Evolutionary conservation across 208 protist genomes (phyloP).

Genomic region (Leishmania mexicana): DNA sequence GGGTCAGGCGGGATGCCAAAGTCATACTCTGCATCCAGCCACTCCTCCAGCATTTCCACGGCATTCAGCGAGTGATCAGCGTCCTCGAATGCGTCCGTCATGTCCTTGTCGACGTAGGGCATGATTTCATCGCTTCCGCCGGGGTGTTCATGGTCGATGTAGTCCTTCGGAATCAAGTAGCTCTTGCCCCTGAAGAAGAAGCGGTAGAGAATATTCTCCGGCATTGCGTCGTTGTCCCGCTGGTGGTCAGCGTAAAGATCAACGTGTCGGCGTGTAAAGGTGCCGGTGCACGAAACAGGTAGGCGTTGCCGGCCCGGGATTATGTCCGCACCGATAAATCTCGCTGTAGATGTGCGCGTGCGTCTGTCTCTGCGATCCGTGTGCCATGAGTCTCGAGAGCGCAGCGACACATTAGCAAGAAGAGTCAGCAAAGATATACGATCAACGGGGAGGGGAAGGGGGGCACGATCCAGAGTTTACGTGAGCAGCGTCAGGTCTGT

Average conservation of each 20-base stretch:
- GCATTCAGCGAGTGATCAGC: conserved; percentile 40
- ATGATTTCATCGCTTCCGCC: conserved; percentile 34
- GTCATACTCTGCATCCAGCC: conserved; percentile 29
- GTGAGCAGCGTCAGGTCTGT: not conserved
- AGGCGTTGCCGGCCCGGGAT: not conserved
- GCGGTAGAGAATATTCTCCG: conserved; percentile 16
- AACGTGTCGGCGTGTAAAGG: not conserved
- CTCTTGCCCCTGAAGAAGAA: conserved; percentile 35
- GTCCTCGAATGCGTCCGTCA: conserved; percentile 42
- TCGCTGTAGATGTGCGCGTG: not conserved
- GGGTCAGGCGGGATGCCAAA: not conserved
- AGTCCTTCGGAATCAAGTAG: conserved; percentile 35
- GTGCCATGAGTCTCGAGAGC: not conserved
- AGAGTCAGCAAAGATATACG: not conserved
- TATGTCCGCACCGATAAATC: not conserved
- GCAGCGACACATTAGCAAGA: not conserved
- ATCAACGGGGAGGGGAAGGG: not conserved
- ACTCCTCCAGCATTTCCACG: conserved; percentile 38
- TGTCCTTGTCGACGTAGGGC: conserved; percentile 33
- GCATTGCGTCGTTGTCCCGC: not conserved
- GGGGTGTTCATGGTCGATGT: conserved; percentile 43
- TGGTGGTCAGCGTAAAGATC: not conserved
- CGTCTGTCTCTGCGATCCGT: not conserved
- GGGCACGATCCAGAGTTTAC: not conserved
- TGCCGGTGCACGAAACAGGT: not conserved